phyloP scores from a whole-genome alignment of 2,329 filamentous ascomycete genomes.

The Arthrobotrys sinensis region DNA sequence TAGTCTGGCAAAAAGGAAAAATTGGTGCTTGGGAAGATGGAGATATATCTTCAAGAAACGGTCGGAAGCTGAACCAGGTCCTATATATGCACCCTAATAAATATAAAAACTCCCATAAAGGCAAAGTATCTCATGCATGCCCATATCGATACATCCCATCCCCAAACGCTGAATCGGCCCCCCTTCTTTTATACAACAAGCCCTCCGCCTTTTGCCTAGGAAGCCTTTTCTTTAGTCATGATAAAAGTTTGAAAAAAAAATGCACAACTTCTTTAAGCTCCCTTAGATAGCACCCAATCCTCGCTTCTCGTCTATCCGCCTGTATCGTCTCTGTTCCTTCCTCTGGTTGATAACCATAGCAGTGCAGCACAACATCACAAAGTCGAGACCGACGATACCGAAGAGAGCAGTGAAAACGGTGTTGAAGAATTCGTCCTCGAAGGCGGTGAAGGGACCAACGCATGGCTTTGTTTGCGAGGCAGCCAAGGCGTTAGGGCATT shows the following conservation, averaged over 20 bases:
- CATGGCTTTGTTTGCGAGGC: conserved; percentile 81
- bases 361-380: conserved; percentile 78
- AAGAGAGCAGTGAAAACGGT: conserved; percentile 84
- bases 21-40: conserved; percentile 46
- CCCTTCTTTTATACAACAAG: conserved; percentile 16
- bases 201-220: conserved; percentile 4
- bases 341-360: conserved; percentile 85
- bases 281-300: conserved; percentile 72
- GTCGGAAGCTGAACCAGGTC: conserved; percentile 29
- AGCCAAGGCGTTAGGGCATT: conserved; percentile 79
- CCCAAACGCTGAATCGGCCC: conserved; percentile 4
- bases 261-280: background rate
- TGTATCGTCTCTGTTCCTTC: conserved; percentile 83
- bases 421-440: conserved; percentile 80
- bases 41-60: conserved; percentile 51
- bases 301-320: conserved; percentile 85
- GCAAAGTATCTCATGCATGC: conserved; percentile 3
- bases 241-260: conserved; percentile 2
- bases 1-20: conserved; percentile 17
- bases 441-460: conserved; percentile 77
- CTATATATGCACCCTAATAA: conserved; percentile 27
- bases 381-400: conserved; percentile 82
- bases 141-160: conserved; percentile 15
- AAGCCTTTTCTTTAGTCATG: conserved; percentile 3
- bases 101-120: conserved; percentile 11